Base-by-base conservation (phyloP, 73 alveolate genomes). In the Urostyla sp. region DNA sequence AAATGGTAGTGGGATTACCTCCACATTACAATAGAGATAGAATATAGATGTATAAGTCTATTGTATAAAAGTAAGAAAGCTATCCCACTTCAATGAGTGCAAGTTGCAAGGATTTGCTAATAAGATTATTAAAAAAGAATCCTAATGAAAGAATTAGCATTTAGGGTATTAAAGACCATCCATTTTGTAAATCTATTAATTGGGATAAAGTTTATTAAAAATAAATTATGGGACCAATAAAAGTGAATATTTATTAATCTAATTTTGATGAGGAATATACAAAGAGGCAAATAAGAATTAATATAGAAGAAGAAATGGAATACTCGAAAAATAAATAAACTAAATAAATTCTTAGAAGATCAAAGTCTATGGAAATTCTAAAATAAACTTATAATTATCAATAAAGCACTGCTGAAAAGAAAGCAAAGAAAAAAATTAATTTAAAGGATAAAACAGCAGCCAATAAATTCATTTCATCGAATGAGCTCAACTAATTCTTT, bases 1-100 rank as follows among this genome's bases (percentile, higher is more conserved):
- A 80, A 32, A 43, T 87, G 1, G 40, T 80, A 32, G 69, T 85
- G 10, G 90, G 90, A 1, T 58, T 80, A 13, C 90, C 90, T 30
- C 90, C 90, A 0, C 75, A 60, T 67, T 82, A 82, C 40, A 67
- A 76, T 34, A 49, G 72, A 35, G 32, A 82, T 26, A 24, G 83
- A 43, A 38, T 63, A 28, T 1, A 23, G 30, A 63, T 63, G 79
- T 63, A 63, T 23, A 6, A 63, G 13, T 43, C 20, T 15, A 63
- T 63, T 1, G 60, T 63, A 5, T 6, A 23, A 23, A 63, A 63
- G 28, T 5, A 63, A 43, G 79, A 38, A 23, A 1, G 8, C 6
- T 38, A 38, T 11, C 79, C 79, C 24, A 11, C 31, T 21, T 63
- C 7, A 43, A 24, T 63, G 1, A 28, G 57, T 38, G 44, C 11